These are phyloP conservation scores for Yarrowia yakushimensis DNA, from an alignment of 805 yeast genomes.

Conservation along the genomic window DNA sequence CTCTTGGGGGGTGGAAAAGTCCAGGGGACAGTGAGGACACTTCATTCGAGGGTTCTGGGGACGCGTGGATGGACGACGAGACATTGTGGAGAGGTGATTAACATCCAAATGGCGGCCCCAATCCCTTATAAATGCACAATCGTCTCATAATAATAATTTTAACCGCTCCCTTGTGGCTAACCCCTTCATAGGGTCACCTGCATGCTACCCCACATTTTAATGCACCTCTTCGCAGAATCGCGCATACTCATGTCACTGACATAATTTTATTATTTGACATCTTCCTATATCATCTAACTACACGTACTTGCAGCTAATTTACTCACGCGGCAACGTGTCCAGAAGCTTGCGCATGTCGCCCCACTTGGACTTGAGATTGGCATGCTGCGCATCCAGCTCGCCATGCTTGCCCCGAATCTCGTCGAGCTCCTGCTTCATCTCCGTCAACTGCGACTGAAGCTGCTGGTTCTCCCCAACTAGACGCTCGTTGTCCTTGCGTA, in stretches of 20 bases:
- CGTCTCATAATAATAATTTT: no score
- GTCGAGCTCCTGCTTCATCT: slow-evolving; percentile 26
- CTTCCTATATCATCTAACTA: background rate
- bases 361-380: slow-evolving; percentile 20
- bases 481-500: slow-evolving; percentile 1
- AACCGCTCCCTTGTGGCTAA: background rate
- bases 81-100: background rate
- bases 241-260: background rate
- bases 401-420: slow-evolving; percentile 30
- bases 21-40: slow-evolving; percentile 8
- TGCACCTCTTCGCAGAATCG: background rate
- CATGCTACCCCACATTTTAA: slow-evolving; percentile 10
- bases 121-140: background rate
- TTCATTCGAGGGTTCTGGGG: slow-evolving; percentile 5
- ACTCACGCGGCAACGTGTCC: slow-evolving; percentile 14
- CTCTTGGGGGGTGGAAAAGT: slow-evolving; percentile 2
- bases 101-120: background rate
- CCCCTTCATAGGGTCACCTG: slow-evolving; percentile 16
- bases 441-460: background rate
- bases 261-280: background rate
- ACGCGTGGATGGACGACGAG: background rate
- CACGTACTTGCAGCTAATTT: background rate
- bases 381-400: slow-evolving; percentile 6
- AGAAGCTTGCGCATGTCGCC: slow-evolving; percentile 23
- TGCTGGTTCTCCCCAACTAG: slow-evolving; percentile 14